Conservation (phyloP, 2,329 filamentous ascomycete genomes). For the Fonsecaea erecta region DNA sequence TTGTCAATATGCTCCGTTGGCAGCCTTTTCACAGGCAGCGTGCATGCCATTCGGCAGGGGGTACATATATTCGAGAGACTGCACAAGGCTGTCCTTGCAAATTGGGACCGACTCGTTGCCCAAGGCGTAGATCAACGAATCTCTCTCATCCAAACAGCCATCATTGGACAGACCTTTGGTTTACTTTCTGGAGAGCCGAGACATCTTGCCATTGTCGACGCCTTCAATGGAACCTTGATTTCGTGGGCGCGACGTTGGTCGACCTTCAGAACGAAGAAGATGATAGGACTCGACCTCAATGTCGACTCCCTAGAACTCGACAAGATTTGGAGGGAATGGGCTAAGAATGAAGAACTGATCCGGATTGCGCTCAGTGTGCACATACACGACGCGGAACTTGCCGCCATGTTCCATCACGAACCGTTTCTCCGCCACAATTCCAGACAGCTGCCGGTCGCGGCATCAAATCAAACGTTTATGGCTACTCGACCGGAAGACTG, state of each 20-base stretch:
- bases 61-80: constrained; percentile 41
- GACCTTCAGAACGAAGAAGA: constrained; percentile 36
- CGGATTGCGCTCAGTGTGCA: constrained; percentile 38
- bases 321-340: constrained; percentile 38
- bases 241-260: constrained; percentile 40
- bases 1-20: constrained; percentile 48
- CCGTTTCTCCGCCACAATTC: constrained; percentile 33
- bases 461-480: constrained; percentile 31
- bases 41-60: constrained; percentile 40
- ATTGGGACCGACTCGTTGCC: constrained; percentile 40
- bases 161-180: constrained; percentile 42
- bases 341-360: constrained; percentile 39
- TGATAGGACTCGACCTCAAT: constrained; percentile 26
- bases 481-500: constrained; percentile 30
- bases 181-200: constrained; percentile 40
- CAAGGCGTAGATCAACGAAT: constrained; percentile 33
- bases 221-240: constrained; percentile 41
- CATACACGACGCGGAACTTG: constrained; percentile 39
- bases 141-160: constrained; percentile 40
- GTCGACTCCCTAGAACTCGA: constrained; percentile 27
- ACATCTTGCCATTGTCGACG: constrained; percentile 40
- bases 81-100: constrained; percentile 42
- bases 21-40: constrained; percentile 44
- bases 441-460: constrained; percentile 28
- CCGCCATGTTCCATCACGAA: constrained; percentile 32